Base-by-base conservation (phyloP, 768 basidiomycete species). In the Exsudoporus frostii region DNA sequence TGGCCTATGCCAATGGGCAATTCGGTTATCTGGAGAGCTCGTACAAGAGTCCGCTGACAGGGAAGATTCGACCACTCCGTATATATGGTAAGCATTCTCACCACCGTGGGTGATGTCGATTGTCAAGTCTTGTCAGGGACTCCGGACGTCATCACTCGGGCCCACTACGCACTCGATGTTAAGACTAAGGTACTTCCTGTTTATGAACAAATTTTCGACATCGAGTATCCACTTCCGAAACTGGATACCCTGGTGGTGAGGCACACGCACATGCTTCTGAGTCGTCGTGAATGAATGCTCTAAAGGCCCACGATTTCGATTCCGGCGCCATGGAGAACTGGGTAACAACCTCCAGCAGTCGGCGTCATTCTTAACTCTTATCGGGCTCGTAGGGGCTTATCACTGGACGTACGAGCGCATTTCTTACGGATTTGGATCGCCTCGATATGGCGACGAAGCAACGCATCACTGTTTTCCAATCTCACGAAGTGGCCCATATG, bases 301-400 rank as follows among this genome's bases (percentile, higher is more conserved):
- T 48, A 29, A 67, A 83, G 79, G 93, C 85, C 5, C 81, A 80
- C 48, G 94, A 97, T 66, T 97, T 97, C 60, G 93, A 96, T 64
- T 86, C 88, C 30, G 90, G 86, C 53, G 88, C 88, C 5, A 94
- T 95, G 94, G 95, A 97, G 71, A 94, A 93, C 68, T 93, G 90
- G 90, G 82, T 78, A 63, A 47, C 37, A 19, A 39, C 15, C 5
- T 43, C 32, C 5, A 40, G 38, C 3, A 27, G 3, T 56, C 3
- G 3, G 10, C 24, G 24, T 45, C 17, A 46, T 40, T 38, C n/a
- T 24, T 10, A 37, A 41, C 13, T 46, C 43, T 68, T 24, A 56
- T 22, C 5, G 1, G 11, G n/a, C 38, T 29, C n/a, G 9, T 55
- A 80, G 82, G 92, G 90, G 25, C 74, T 96, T 51, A 97, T 97